A percentile compares a stretch with the other conserved stretches of the same genome.
phyloP scores from a whole-genome alignment of 2,329 filamentous ascomycete genomes.

The Colletotrichum sp. region DNA sequence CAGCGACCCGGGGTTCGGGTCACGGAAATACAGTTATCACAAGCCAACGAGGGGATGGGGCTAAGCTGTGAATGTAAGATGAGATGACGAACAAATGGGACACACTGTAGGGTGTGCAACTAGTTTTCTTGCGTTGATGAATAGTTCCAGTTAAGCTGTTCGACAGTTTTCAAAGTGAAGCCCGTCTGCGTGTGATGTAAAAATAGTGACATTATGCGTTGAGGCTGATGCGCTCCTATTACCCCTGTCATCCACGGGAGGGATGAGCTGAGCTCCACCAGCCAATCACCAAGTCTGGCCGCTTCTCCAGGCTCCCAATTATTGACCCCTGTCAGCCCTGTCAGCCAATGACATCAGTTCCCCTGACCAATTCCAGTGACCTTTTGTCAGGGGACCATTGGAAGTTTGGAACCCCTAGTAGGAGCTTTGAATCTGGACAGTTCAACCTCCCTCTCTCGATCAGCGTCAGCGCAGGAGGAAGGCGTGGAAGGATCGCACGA shows the following conservation, averaged over 20 bases:
- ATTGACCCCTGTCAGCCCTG: not conserved
- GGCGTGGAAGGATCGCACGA: not conserved
- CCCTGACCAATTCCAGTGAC: not conserved
- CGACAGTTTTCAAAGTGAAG: not conserved
- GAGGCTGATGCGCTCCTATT: not conserved
- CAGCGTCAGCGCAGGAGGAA: not conserved
- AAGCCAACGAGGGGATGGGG: not conserved
- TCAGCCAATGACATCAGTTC: constrained; percentile 3
- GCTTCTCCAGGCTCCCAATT: not conserved
- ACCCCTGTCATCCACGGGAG: not conserved
- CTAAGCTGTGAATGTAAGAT: constrained; percentile 5
- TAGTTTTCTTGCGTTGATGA: constrained; percentile 19
- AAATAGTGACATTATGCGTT: not conserved
- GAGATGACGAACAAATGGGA: constrained; percentile 9
- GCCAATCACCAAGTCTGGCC: not conserved
- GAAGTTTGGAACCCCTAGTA: not conserved
- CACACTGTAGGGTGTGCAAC: not conserved
- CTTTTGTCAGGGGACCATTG: not conserved
- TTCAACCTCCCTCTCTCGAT: not conserved
- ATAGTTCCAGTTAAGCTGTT: not conserved
- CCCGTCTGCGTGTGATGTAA: not conserved
- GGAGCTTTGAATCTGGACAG: not conserved
- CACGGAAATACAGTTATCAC: not conserved
- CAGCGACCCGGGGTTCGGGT: not conserved
- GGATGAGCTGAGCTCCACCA: not conserved